A percentile compares a stretch with the other conserved stretches of the same genome.
These are phyloP conservation scores for Lachnellula occidentalis DNA, from an alignment of 2,329 filamentous ascomycete genomes.

Conservation along the genomic window DNA sequence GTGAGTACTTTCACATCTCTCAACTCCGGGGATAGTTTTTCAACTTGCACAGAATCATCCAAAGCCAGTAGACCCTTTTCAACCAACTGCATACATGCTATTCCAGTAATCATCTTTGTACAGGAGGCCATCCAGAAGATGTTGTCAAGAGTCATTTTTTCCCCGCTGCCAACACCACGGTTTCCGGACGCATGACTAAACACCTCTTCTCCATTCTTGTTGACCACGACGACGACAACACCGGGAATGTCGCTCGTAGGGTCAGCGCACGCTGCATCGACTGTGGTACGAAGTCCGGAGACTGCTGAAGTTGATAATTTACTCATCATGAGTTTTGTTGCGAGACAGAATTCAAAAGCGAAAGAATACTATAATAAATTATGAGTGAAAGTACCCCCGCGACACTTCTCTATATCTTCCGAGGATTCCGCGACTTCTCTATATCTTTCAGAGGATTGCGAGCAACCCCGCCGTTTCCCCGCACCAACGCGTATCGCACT, in stretches of 20 bases:
- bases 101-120: constrained; percentile 49
- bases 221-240: constrained; percentile 41
- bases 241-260: constrained; percentile 36
- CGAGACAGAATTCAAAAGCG: too few species aligned
- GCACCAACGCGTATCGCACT: too few species aligned
- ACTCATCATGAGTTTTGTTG: too few species aligned
- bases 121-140: constrained; percentile 56
- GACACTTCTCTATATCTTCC: too few species aligned
- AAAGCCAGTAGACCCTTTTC: constrained; percentile 44
- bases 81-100: constrained; percentile 53
- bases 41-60: constrained; percentile 51
- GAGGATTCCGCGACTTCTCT: too few species aligned
- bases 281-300: not conserved
- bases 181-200: constrained; percentile 45
- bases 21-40: constrained; percentile 46
- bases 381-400: too few species aligned
- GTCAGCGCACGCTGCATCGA: constrained; percentile 7
- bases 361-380: too few species aligned
- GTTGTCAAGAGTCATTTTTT: constrained; percentile 54
- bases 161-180: constrained; percentile 37
- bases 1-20: constrained; percentile 41
- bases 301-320: too few species aligned
- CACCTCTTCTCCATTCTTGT: constrained; percentile 41
- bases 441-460: too few species aligned
- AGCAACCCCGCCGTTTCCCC: too few species aligned